Evolutionary conservation across 345 rosid genomes (phyloP).

Genomic region (Populus alba): DNA sequence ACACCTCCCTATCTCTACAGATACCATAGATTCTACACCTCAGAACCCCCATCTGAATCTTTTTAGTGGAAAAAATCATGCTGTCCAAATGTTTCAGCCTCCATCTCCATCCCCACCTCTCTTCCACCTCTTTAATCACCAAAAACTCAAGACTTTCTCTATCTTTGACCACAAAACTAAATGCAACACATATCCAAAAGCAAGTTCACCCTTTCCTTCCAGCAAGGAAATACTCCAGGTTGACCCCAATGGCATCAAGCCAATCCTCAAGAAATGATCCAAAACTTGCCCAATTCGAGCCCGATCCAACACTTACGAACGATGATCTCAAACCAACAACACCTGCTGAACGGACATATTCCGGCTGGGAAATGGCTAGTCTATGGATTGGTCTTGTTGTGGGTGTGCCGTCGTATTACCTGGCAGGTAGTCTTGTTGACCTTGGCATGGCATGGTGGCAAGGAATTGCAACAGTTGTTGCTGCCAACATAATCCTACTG

Average conservation of each 20-base stretch:
- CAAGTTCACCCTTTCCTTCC: not conserved
- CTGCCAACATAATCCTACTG: constrained; percentile 66
- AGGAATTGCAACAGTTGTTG: constrained; percentile 81
- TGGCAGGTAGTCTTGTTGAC: constrained; percentile 87
- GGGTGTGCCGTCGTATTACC: constrained; percentile 86
- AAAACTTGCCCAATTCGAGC: constrained; percentile 29
- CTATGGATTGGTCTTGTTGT: constrained; percentile 96
- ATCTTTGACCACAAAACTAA: constrained; percentile 3
- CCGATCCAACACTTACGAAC: constrained; percentile 65
- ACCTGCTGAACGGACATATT: constrained; percentile 53
- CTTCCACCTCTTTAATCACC: constrained; percentile 20
- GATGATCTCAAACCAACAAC: constrained; percentile 83
- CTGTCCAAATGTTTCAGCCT: constrained; percentile 47
- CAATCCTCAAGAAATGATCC: constrained; percentile 18
- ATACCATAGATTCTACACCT: constrained; percentile 31
- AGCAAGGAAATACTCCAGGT: constrained; percentile 11
- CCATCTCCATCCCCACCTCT: constrained; percentile 43
- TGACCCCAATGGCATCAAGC: constrained; percentile 34
- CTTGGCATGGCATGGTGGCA: constrained; percentile 99
- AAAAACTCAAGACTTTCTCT: constrained; percentile 15
- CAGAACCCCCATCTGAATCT: constrained; percentile 23
- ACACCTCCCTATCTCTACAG: constrained; percentile 18
- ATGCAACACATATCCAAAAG: not conserved
- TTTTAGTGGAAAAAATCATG: constrained; percentile 34
- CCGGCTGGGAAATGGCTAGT: constrained; percentile 82